Conservation (phyloP, 2,329 filamentous ascomycete genomes). For the Paracorniculantispora psalliotae region DNA sequence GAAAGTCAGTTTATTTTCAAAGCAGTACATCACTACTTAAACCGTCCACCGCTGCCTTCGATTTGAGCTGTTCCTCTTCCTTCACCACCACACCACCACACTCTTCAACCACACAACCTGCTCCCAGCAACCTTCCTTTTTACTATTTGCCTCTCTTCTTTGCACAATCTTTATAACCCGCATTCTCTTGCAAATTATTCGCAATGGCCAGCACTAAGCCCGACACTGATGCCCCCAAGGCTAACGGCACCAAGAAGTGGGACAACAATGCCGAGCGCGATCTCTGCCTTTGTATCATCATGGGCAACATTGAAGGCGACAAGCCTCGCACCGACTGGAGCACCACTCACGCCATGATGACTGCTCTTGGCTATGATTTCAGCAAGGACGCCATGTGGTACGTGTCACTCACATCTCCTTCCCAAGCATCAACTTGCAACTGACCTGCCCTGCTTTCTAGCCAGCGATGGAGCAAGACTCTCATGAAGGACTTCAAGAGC, state of each 20-base stretch:
- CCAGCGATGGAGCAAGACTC: constrained; percentile 35
- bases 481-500: constrained; percentile 31
- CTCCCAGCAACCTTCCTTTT: neutral
- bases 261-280: constrained; percentile 31
- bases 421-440: neutral
- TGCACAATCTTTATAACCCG: neutral
- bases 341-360: constrained; percentile 28
- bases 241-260: constrained; percentile 30
- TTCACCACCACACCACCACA: neutral
- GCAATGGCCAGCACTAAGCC: constrained; percentile 5
- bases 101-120: neutral
- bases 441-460: constrained; percentile 19
- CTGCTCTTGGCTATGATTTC: constrained; percentile 29
- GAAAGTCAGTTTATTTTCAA: no score
- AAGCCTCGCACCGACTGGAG: constrained; percentile 30
- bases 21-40: neutral
- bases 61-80: neutral
- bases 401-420: constrained; percentile 15
- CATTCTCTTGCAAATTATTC: neutral
- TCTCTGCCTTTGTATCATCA: constrained; percentile 33
- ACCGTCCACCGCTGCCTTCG: no score
- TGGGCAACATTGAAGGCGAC: constrained; percentile 22
- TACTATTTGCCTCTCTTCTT: neutral
- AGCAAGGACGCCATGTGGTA: constrained; percentile 36
- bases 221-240: constrained; percentile 13